phyloP scores from a whole-genome alignment of 75 land plant species.

The Chamaecyparis obtusa region DNA sequence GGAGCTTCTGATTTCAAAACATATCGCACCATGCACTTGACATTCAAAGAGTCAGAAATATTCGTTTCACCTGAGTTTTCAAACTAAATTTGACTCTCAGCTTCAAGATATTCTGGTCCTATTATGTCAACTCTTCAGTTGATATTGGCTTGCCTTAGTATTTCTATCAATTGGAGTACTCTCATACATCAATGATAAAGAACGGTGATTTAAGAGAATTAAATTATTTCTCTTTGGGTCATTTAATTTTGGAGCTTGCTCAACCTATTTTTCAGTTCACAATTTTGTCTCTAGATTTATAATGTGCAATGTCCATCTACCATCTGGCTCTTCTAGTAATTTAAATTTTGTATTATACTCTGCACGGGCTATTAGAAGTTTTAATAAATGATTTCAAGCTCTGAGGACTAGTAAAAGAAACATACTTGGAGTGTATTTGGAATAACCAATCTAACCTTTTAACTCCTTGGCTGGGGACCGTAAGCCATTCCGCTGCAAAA shows the following conservation, averaged over 20 bases:
- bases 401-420: not conserved
- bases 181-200: not conserved
- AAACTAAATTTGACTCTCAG: not conserved
- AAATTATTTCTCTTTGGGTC: not conserved
- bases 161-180: not conserved
- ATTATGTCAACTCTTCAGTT: not conserved
- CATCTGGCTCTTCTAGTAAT: not conserved
- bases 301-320: not conserved
- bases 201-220: not conserved
- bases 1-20: not conserved
- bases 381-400: not conserved
- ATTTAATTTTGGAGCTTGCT: not conserved
- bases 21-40: not conserved
- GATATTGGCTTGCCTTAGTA: not conserved
- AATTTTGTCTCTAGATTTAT: not conserved
- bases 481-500: slow-evolving; percentile 92
- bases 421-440: not conserved
- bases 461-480: slow-evolving; percentile 67
- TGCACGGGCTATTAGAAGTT: not conserved
- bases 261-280: not conserved
- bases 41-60: not conserved
- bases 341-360: not conserved
- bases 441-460: slow-evolving; percentile 56
- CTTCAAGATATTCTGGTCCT: not conserved
- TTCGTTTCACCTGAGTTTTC: not conserved